A percentile compares a stretch with the other conserved stretches of the same genome.
Conservation (phyloP, 805 yeast genomes). For the Candida ortonii region DNA sequence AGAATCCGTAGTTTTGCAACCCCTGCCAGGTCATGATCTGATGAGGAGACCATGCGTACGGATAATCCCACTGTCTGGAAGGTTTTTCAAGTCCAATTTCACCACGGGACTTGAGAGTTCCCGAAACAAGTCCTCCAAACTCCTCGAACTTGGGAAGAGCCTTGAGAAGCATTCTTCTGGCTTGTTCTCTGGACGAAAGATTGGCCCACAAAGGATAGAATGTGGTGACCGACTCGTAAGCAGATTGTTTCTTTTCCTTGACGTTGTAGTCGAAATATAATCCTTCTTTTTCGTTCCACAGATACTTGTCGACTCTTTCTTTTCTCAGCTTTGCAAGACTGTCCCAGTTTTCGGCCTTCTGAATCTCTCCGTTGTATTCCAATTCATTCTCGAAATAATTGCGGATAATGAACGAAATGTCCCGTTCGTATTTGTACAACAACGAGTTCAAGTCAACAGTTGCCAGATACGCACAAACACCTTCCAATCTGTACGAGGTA, state of each 20-base stretch:
- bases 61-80: conserved; percentile 97
- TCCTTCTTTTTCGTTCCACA: conserved; percentile 81
- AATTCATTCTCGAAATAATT: conserved; percentile 52
- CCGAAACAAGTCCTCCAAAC: conserved; percentile 85
- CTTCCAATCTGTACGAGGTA: conserved; percentile 86
- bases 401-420: conserved; percentile 66
- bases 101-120: conserved; percentile 75
- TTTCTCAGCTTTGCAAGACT: conserved; percentile 54
- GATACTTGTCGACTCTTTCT: conserved; percentile 55
- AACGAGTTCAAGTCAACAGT: conserved; percentile 87
- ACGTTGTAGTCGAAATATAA: conserved; percentile 84
- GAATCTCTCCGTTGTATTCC: conserved; percentile 41
- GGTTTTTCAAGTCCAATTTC: conserved; percentile 67
- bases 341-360: conserved; percentile 56
- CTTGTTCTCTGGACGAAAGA: conserved; percentile 64
- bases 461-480: conserved; percentile 83
- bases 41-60: conserved; percentile 98
- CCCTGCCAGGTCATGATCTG: conserved; percentile 95
- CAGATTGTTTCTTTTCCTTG: conserved; percentile 48
- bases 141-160: conserved; percentile 73
- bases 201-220: conserved; percentile 93
- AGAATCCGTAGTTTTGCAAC: conserved; percentile 65
- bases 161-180: conserved; percentile 52
- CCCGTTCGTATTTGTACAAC: conserved; percentile 84
- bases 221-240: conserved; percentile 82